These are phyloP conservation scores for Leucocoprinus sp. DNA, from an alignment of 768 basidiomycete species.

Conservation along the genomic window DNA sequence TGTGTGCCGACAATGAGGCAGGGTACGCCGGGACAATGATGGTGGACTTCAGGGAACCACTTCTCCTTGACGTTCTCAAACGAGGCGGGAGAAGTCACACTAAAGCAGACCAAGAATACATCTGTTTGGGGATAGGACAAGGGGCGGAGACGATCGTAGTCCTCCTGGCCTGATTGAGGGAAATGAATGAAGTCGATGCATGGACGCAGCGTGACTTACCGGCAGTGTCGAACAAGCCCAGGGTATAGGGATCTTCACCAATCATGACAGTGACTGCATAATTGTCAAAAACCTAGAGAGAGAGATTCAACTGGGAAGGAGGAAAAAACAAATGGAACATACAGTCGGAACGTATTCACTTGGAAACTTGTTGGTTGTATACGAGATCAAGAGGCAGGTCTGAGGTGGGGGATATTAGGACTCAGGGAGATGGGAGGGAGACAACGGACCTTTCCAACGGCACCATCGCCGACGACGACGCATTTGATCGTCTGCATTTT, in stretches of 20 bases:
- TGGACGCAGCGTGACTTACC: conserved; percentile 43
- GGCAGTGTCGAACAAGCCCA: conserved; percentile 98
- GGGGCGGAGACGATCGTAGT: conserved; percentile 98
- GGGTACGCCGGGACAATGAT: conserved; percentile 98
- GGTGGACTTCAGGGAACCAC: conserved; percentile 99
- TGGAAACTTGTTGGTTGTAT: conserved; percentile 97
- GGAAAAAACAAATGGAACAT: conserved; percentile 29
- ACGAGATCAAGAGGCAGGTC: conserved; percentile 96
- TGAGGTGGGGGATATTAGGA: conserved; percentile 22
- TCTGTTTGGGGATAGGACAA: conserved; percentile 99
- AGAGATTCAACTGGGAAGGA: conserved; percentile 16
- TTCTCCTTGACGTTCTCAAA: conserved; percentile 99
- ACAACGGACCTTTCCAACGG: conserved; percentile 85
- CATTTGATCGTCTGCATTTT: conserved; percentile 97
- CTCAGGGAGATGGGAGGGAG: conserved; percentile 4
- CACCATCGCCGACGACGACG: conserved; percentile 96
- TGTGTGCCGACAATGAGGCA: conserved; percentile 99
- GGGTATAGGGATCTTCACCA: conserved; percentile 97
- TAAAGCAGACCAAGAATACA: conserved; percentile 99
- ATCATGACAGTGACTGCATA: conserved; percentile 99
- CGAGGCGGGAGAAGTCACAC: conserved; percentile 95
- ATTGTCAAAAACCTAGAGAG: conserved; percentile 81
- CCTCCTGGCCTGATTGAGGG: conserved; percentile 85
- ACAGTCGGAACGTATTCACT: conserved; percentile 99
- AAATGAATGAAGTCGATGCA: conserved; percentile 9